These are phyloP conservation scores for Gaeumannomyces sp. DNA, from an alignment of 2,329 filamentous ascomycete genomes.

Conservation along the genomic window DNA sequence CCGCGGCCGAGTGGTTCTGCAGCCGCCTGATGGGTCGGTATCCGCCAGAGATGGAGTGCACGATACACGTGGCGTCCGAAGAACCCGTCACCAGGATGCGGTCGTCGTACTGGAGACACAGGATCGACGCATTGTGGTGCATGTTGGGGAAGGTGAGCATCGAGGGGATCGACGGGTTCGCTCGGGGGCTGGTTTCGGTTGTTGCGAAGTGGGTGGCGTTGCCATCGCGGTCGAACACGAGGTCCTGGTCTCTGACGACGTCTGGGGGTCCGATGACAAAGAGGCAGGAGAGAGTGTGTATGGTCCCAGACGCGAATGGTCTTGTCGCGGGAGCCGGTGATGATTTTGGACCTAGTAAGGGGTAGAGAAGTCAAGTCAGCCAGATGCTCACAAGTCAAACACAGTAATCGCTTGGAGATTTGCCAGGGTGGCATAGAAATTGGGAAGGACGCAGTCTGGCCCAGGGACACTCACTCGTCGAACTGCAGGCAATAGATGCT, in stretches of 20 bases:
- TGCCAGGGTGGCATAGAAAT: not conserved
- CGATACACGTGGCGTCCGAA: conserved; percentile 83
- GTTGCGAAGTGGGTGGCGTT: conserved; percentile 50
- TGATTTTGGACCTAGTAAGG: conserved; percentile 70
- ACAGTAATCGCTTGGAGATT: not conserved
- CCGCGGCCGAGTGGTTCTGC: conserved; percentile 73
- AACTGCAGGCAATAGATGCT: conserved; percentile 98
- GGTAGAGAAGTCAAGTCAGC: conserved; percentile 7
- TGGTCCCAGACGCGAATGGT: conserved; percentile 96
- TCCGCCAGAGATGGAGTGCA: conserved; percentile 75
- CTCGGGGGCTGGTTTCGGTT: conserved; percentile 25
- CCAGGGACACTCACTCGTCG: conserved; percentile 64
- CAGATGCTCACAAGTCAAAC: not conserved
- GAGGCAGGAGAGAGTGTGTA: conserved; percentile 77
- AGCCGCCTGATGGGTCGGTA: conserved; percentile 78
- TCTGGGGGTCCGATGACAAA: conserved; percentile 79
- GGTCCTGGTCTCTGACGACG: conserved; percentile 46
- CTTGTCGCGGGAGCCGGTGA: conserved; percentile 91
- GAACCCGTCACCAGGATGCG: conserved; percentile 91
- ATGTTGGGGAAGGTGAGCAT: conserved; percentile 48
- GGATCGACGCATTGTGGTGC: conserved; percentile 86
- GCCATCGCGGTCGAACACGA: conserved; percentile 47
- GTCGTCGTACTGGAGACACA: conserved; percentile 92
- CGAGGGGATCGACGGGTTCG: conserved; percentile 41
- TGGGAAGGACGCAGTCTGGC: not conserved